These are phyloP conservation scores for Coemansia sp. DNA, from an alignment of 192 early-diverging fungal species.

Conservation along the genomic window DNA sequence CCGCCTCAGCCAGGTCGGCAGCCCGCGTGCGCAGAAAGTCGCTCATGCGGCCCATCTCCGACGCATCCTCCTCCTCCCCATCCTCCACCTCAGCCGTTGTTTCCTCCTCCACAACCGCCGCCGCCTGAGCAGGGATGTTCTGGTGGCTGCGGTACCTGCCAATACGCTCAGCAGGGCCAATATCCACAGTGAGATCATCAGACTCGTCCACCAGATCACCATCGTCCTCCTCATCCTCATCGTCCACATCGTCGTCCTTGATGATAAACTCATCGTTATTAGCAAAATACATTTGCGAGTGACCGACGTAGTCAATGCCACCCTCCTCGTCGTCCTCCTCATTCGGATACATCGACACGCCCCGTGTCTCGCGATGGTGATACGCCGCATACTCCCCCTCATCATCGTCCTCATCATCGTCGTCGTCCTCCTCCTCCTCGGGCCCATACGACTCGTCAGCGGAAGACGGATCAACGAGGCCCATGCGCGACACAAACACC, in stretches of 20 bases:
- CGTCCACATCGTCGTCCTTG: conserved; percentile 29
- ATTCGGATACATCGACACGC: conserved; percentile 21
- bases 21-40: conserved; percentile 20
- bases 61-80: conserved; percentile 24
- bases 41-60: conserved; percentile 20
- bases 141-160: conserved; percentile 51
- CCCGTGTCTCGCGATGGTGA: too few relatives aligned
- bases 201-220: conserved; percentile 7
- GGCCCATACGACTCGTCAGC: conserved; percentile 24
- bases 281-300: conserved; percentile 28
- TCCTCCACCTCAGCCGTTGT: conserved; percentile 14
- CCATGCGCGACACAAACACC: conserved; percentile 54
- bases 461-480: conserved; percentile 34
- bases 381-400: conserved; percentile 1
- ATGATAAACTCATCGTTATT: conserved; percentile 41
- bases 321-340: conserved; percentile 37
- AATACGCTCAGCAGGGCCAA: conserved; percentile 46
- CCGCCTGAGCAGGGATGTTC: conserved; percentile 11
- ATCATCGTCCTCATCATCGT: conserved; percentile 37
- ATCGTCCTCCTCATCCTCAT: not conserved
- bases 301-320: conserved; percentile 18
- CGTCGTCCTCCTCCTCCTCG: conserved; percentile 41
- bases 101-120: not conserved
- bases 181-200: conserved; percentile 22
- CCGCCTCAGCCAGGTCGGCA: conserved; percentile 13